Evolutionary conservation across 441 rosid species (phyloP), one percentile per base, ranked within the genome.

Genomic region (Monsonia emarginata): DNA sequence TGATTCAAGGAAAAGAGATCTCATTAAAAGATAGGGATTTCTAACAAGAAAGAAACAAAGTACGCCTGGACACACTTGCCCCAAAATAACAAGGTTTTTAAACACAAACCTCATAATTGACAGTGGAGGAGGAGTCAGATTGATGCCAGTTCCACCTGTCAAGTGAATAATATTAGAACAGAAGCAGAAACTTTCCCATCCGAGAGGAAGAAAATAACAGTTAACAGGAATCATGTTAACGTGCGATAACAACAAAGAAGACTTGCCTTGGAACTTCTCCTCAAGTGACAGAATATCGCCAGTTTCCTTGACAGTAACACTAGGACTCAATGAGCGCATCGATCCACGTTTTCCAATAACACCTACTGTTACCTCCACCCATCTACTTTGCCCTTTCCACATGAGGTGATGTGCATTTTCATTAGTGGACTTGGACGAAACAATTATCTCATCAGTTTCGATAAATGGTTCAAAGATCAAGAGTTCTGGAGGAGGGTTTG

Each of bases 121-220:
- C 59, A 78, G 64, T 5, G 98, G 98, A 16, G 97, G 97, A 27
- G 98, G 98, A 64, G 96, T 93, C 70, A 93, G 90, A 73, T 93
- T 93, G 78, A 93, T 88, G 83, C 97, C 98, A 64, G 97, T 94
- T 80, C 98, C 97, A 61, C 98, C 98, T 90, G 83, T 16, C 63
- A 73, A 72, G 72, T 1, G 72, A 75, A 61, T 27, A 31, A 24
- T 11, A 22, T 56, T 16, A 30, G 42, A 36, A 8, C 16, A 9
- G n/a, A 22, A 61, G n/a, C 32, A 21, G 50, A 38, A 63, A 63
- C 10, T 40, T 4, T 13, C 10, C 24, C 25, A 36, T 31, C 58
- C 18, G 14, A 50, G 48, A 40, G 52, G 19, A 44, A 14, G 21
- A 16, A 14, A 36, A 44, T n/a, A n/a, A n/a, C n/a, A 44, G 52